Percentiles rank a stretch among this genome's conserved stretches.
phyloP scores from a whole-genome alignment of 2,329 filamentous ascomycete genomes.

The Emergomyces orientalis region DNA sequence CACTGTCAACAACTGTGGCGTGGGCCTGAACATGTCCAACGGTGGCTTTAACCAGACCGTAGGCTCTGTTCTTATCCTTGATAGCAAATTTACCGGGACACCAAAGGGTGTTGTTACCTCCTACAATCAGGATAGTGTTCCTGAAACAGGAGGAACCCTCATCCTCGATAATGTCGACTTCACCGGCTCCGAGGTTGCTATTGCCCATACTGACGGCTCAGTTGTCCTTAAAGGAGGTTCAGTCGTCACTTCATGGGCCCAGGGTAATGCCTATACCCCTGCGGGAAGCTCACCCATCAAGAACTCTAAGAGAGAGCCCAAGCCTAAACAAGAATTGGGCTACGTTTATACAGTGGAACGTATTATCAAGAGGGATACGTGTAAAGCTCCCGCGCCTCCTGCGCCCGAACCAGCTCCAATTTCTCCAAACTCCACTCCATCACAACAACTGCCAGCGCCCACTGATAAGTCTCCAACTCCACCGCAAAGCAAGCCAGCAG shows the following conservation, averaged over 20 bases:
- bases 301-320: slow-evolving; percentile 9
- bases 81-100: slow-evolving; percentile 70
- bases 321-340: neutral
- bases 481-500: neutral
- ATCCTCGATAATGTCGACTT: slow-evolving; percentile 89
- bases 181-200: slow-evolving; percentile 55
- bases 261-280: slow-evolving; percentile 63
- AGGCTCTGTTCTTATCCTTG: slow-evolving; percentile 73
- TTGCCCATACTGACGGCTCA: slow-evolving; percentile 48
- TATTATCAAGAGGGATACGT: neutral
- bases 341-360: neutral
- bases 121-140: slow-evolving; percentile 54
- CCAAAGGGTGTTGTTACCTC: slow-evolving; percentile 67
- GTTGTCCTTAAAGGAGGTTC: slow-evolving; percentile 60
- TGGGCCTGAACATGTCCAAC: slow-evolving; percentile 71
- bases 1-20: slow-evolving; percentile 61
- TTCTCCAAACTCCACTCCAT: slow-evolving; percentile 2
- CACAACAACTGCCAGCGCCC: slow-evolving; percentile 7
- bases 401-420: neutral
- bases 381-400: neutral
- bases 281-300: neutral
- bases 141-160: slow-evolving; percentile 67
- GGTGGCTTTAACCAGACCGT: slow-evolving; percentile 60
- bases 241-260: slow-evolving; percentile 62
- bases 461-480: neutral